Evolutionary conservation across 2,329 filamentous ascomycete genomes (phyloP), one percentile per base, ranked within the genome.

Genomic region (Stachybotrys chartarum): DNA sequence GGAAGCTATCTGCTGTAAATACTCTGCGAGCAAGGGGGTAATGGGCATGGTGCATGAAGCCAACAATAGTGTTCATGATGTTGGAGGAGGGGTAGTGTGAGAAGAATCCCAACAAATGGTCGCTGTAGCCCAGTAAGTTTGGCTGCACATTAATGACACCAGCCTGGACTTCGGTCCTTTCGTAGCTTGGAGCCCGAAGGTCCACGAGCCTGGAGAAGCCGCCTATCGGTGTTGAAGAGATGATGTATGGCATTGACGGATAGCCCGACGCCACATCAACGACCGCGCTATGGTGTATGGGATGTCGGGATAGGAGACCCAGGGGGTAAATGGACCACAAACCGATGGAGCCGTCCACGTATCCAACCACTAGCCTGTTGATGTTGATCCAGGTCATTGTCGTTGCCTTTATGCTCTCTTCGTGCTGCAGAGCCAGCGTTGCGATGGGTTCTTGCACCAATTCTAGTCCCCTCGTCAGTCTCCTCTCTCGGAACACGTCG

Each of bases 221-320:
- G 18, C 79, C 80, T 14, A 83, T 71, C 0, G 82, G 81, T 5
- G 75, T 72, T 1, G 81, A 81, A 7, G 78, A 76, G n/a, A 84
- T 70, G 8, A 83, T 64, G 58, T 79, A 80, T 0, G 82, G 81
- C 55, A 79, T 70, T 1, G 81, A 80, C 5, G 82, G 82, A 58
- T 81, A 83, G 18, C 75, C 80, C 0, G 80, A 79, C 56, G 74
- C 74, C 35, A 85, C 73, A 60, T 84, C 79, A 57, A 83, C 72
- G 5, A 84, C 71, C 54, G 75, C 69, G 51, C 75, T 81, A 57
- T 77, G 75, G 61, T 84, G 81, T n/a, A 79, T 70, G 5, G 77
- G 72, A 51, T 80, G 75, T 3, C 81, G 76, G 47, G 76, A 76
- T 31, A 84, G 69, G 52, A 82, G 67, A 30, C 71, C 67, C 49